A percentile compares a stretch with the other conserved stretches of the same genome.
These are phyloP conservation scores for Botrytis medusae DNA, from an alignment of 2,329 filamentous ascomycete species.

Conservation along the genomic window DNA sequence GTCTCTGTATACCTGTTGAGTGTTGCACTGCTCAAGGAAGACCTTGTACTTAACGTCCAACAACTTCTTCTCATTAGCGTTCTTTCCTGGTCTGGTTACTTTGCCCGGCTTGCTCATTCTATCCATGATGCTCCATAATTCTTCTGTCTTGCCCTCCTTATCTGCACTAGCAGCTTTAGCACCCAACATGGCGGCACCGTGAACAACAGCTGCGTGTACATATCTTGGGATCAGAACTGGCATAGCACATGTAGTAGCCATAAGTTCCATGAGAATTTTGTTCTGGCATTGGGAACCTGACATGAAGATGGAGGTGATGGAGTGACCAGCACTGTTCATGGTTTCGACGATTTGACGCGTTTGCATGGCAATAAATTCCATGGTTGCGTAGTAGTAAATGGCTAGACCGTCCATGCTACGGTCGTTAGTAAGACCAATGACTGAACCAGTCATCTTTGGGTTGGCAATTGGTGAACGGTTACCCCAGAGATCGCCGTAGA, in stretches of 20 bases:
- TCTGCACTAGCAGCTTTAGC: slow-evolving; percentile 92
- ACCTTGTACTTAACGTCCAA: slow-evolving; percentile 89
- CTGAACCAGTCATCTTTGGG: slow-evolving; percentile 84
- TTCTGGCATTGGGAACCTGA: slow-evolving; percentile 98
- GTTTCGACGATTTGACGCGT: slow-evolving; percentile 91
- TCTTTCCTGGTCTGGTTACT: slow-evolving; percentile 71
- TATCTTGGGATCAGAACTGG: slow-evolving; percentile 92
- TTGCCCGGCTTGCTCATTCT: slow-evolving; percentile 93
- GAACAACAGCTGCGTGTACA: slow-evolving; percentile 91
- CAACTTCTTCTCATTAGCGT: slow-evolving; percentile 73
- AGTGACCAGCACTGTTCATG: slow-evolving; percentile 89
- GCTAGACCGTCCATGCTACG: slow-evolving; percentile 85
- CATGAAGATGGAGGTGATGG: slow-evolving; percentile 95
- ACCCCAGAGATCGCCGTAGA: slow-evolving; percentile 96
- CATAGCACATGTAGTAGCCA: slow-evolving; percentile 88
- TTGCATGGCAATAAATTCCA: slow-evolving; percentile 98
- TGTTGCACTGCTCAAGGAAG: slow-evolving; percentile 89
- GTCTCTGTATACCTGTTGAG: slow-evolving; percentile 78
- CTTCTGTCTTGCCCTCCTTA: slow-evolving; percentile 74
- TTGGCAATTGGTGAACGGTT: slow-evolving; percentile 95
- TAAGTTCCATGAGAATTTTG: slow-evolving; percentile 82
- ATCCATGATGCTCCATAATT: slow-evolving; percentile 96
- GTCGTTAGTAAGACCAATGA: slow-evolving; percentile 85
- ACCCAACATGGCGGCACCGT: slow-evolving; percentile 97
- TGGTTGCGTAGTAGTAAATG: slow-evolving; percentile 89